Conservation (phyloP, 2,329 filamentous ascomycete genomes). For the Neonectria hederae region DNA sequence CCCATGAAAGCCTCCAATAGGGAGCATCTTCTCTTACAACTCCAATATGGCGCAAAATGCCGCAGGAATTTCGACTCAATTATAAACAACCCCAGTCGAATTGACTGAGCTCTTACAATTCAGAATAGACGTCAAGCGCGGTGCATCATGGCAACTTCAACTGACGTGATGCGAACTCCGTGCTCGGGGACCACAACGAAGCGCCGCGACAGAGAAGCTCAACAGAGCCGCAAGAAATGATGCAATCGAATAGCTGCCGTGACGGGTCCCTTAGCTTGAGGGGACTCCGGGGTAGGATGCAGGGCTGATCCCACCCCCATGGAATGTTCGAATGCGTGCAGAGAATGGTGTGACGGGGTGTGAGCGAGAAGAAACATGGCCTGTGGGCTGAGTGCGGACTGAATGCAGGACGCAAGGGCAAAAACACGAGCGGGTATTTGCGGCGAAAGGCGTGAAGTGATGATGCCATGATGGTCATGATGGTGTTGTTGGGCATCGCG, state of each 20-base stretch:
- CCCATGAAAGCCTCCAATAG: not conserved
- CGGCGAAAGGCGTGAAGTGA: conserved; percentile 6
- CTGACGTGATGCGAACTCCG: conserved; percentile 23
- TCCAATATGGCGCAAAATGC: not conserved
- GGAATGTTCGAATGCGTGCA: conserved; percentile 29
- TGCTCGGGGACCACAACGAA: not conserved
- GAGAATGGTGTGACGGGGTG: conserved; percentile 27
- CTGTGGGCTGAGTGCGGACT: not conserved
- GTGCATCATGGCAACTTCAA: conserved; percentile 16
- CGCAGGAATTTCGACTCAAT: conserved; percentile 9
- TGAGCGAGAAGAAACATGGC: not conserved
- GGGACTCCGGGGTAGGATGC: conserved; percentile 17
- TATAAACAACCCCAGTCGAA: not conserved
- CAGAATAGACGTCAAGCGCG: conserved; percentile 10
- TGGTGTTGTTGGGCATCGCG: not conserved
- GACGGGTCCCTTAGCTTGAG: not conserved
- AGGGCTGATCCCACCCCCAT: conserved; percentile 24
- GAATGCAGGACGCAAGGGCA: not conserved
- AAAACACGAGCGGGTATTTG: conserved; percentile 7
- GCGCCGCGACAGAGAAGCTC: conserved; percentile 4
- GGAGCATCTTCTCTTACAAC: conserved; percentile 5
- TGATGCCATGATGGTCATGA: conserved; percentile 20
- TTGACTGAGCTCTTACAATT: not conserved
- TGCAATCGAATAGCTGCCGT: conserved; percentile 24
- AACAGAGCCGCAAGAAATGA: conserved; percentile 31